Percentiles rank a stretch among this genome's conserved stretches.
Conservation (phyloP, 1,139 yeast species). For the Meyerozyma guilliermondii region DNA sequence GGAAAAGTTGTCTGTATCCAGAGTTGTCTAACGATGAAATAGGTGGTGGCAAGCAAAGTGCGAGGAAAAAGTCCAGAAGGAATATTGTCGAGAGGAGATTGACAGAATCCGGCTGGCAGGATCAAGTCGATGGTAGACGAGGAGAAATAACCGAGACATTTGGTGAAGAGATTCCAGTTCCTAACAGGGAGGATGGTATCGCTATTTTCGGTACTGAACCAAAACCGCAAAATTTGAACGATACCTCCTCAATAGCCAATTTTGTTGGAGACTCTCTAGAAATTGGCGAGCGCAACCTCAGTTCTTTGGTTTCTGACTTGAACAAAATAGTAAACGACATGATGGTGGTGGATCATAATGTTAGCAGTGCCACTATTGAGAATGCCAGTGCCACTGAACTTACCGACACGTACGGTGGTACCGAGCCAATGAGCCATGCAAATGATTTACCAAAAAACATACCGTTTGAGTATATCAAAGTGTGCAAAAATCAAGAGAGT, state of each 20-base stretch:
- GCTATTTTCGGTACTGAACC: background rate
- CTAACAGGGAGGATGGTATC: background rate
- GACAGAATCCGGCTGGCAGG: background rate
- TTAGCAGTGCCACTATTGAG: slow-evolving; percentile 2
- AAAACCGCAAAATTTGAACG: background rate
- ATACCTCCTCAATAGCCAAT: background rate
- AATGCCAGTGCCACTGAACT: background rate
- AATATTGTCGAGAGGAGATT: background rate
- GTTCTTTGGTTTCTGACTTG: slow-evolving; percentile 21
- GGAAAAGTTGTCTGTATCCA: slow-evolving; percentile 27
- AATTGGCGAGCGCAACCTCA: slow-evolving; percentile 5
- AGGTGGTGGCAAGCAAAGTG: background rate
- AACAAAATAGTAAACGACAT: slow-evolving; percentile 39
- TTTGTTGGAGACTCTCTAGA: background rate
- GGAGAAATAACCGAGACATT: background rate
- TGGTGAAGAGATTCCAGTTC: background rate
- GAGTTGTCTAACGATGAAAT: background rate
- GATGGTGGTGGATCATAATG: slow-evolving; percentile 23
- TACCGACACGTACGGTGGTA: background rate
- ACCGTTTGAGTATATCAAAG: slow-evolving; percentile 31
- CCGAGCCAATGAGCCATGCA: background rate
- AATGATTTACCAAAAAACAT: slow-evolving; percentile 13
- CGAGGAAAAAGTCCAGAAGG: background rate
- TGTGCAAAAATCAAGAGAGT: slow-evolving; percentile 36
- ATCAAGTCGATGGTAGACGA: background rate